phyloP scores from a whole-genome alignment of 1,284 basidiomycete genomes.

The Apiotrichum gracile region DNA sequence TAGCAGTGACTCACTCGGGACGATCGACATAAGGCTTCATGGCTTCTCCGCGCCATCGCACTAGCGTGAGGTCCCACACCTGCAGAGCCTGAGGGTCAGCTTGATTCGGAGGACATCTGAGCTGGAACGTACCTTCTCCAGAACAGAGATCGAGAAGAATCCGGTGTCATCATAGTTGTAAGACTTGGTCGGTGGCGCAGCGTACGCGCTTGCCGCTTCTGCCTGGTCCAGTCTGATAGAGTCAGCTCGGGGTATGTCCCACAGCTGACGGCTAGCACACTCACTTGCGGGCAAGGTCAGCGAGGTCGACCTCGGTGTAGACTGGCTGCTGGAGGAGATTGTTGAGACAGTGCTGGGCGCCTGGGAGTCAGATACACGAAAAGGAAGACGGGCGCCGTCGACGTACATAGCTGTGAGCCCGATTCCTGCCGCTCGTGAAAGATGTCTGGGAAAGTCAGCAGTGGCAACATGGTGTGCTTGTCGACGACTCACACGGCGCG shows the following conservation, averaged over 20 bases:
- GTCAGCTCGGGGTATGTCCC: slow-evolving; percentile 21
- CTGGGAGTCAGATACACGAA: slow-evolving; percentile 17
- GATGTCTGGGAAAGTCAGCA: slow-evolving; percentile 26
- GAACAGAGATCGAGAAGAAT: slow-evolving; percentile 62
- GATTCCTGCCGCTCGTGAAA: slow-evolving; percentile 46
- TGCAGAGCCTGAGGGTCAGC: slow-evolving; percentile 55
- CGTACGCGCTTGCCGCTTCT: slow-evolving; percentile 41
- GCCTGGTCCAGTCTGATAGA: slow-evolving; percentile 49
- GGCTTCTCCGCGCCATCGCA: slow-evolving; percentile 76
- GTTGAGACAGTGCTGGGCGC: slow-evolving; percentile 50
- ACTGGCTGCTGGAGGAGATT: slow-evolving; percentile 48
- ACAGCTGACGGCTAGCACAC: slow-evolving; percentile 49
- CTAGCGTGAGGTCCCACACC: slow-evolving; percentile 73
- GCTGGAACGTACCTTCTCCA: slow-evolving; percentile 19
- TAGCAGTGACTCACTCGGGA: slow-evolving; percentile 60
- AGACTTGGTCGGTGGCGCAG: slow-evolving; percentile 49
- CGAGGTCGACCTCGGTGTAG: slow-evolving; percentile 79
- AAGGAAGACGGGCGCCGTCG: neutral
- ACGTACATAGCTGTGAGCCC: slow-evolving; percentile 46
- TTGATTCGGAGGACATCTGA: neutral
- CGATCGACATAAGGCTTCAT: slow-evolving; percentile 68
- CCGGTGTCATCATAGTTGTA: slow-evolving; percentile 90
- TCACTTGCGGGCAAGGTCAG: slow-evolving; percentile 62
- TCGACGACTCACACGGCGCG: slow-evolving; percentile 5
- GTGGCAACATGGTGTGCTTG: neutral